These are phyloP conservation scores for Fraxinus excelsior DNA, from an alignment of 257 asterid genomes.

Conservation along the genomic window DNA sequence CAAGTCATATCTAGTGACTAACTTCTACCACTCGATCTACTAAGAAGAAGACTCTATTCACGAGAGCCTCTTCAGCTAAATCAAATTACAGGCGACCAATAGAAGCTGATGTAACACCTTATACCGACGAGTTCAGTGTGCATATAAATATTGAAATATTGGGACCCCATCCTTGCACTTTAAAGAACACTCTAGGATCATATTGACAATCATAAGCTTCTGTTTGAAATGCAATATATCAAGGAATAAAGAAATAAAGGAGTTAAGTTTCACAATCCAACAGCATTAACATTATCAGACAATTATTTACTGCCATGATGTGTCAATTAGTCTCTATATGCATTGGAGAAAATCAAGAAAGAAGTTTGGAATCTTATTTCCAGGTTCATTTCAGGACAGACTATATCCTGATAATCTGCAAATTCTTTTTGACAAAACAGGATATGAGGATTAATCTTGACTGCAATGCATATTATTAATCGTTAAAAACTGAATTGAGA, in stretches of 20 bases:
- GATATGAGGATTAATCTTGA: too few relatives aligned
- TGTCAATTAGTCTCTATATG: not conserved
- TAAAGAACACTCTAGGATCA: not conserved
- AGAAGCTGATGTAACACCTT: not conserved
- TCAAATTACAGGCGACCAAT: not conserved
- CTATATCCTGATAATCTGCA: not conserved
- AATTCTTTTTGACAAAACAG: too few relatives aligned
- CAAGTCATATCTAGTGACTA: not conserved
- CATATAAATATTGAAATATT: not conserved
- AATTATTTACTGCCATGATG: not conserved
- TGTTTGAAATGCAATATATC: too few relatives aligned
- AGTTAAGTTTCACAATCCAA: not conserved
- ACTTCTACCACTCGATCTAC: not conserved
- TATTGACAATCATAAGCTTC: not conserved
- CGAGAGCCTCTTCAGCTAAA: too few relatives aligned
- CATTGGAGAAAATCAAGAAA: not conserved
- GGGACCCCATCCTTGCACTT: not conserved
- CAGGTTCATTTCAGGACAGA: not conserved
- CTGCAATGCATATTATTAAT: too few relatives aligned
- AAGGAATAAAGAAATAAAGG: not conserved
- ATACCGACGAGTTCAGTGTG: not conserved
- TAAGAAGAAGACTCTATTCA: not conserved
- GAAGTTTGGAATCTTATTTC: not conserved
- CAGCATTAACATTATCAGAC: not conserved
- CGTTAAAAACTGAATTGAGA: not conserved